phyloP scores from a whole-genome alignment of 23 red algal genomes.

The Cyanidiococcus yangmingshanensis region DNA sequence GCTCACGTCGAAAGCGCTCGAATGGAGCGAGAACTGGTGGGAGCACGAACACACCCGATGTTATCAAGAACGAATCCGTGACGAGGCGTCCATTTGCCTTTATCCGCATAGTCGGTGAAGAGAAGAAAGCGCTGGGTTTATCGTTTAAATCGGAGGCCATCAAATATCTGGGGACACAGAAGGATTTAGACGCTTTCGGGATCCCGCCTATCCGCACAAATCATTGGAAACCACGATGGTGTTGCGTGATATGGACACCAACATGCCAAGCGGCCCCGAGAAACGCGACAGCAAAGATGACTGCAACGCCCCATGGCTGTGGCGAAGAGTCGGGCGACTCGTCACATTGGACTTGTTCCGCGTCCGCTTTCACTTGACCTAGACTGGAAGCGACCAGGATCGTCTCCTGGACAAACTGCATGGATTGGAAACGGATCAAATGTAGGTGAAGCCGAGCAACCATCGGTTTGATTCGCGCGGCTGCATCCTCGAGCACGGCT shows the following conservation, averaged over 20 bases:
- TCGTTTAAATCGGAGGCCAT: no score
- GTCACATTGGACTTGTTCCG: neutral
- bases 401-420: neutral
- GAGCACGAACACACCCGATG: no score
- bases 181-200: no score
- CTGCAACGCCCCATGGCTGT: neutral
- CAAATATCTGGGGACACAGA: no score
- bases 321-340: neutral
- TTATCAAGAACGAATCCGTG: no score
- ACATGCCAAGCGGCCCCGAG: neutral
- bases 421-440: neutral
- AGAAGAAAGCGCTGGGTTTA: no score
- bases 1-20: no score
- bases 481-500: neutral
- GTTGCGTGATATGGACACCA: neutral
- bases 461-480: neutral
- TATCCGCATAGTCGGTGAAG: no score
- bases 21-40: no score
- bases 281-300: neutral
- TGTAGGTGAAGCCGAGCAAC: neutral
- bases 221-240: neutral
- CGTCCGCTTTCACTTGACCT: neutral
- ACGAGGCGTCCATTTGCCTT: no score
- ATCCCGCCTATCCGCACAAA: no score
- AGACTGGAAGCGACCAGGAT: neutral